Percentiles rank a stretch among this genome's conserved stretches.
These are phyloP conservation scores for Parietichytrium sp. DNA, from an alignment of 108 stramenopile genomes.

Conservation along the genomic window DNA sequence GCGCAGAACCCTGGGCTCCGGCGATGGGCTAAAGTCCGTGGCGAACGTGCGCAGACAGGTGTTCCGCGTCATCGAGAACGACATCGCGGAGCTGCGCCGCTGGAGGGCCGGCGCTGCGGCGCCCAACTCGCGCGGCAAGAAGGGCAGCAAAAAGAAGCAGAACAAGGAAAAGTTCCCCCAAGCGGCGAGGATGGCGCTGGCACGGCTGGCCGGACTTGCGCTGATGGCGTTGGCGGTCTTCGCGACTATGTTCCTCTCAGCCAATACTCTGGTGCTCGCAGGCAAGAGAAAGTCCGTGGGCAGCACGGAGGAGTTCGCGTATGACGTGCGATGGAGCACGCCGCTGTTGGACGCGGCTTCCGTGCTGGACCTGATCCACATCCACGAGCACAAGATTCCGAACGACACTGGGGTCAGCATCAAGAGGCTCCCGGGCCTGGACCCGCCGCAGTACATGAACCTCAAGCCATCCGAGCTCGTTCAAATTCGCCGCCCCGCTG, in stretches of 20 bases:
- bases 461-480: background rate
- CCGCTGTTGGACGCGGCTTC: background rate
- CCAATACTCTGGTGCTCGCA: background rate
- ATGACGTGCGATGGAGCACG: background rate
- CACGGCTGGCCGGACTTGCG: background rate
- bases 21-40: too few relatives aligned
- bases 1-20: background rate
- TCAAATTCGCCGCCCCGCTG: slow-evolving; percentile 23
- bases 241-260: background rate
- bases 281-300: background rate
- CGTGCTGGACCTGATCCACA: background rate
- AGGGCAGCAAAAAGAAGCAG: background rate
- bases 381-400: slow-evolving; percentile 32
- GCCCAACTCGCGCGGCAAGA: background rate
- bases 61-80: too few relatives aligned
- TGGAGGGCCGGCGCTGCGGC: background rate
- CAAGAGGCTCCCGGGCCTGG: slow-evolving; percentile 27
- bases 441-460: slow-evolving; percentile 29
- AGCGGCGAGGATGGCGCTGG: slow-evolving; percentile 12
- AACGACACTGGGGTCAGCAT: slow-evolving; percentile 11
- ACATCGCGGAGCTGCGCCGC: background rate
- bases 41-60: too few relatives aligned
- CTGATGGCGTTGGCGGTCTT: background rate
- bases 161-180: background rate
- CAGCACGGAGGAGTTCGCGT: background rate